Percentiles rank a stretch among this genome's conserved stretches.
Conservation (phyloP, 108 stramenopile species). For the Pseudonitzschia delicatissima region DNA sequence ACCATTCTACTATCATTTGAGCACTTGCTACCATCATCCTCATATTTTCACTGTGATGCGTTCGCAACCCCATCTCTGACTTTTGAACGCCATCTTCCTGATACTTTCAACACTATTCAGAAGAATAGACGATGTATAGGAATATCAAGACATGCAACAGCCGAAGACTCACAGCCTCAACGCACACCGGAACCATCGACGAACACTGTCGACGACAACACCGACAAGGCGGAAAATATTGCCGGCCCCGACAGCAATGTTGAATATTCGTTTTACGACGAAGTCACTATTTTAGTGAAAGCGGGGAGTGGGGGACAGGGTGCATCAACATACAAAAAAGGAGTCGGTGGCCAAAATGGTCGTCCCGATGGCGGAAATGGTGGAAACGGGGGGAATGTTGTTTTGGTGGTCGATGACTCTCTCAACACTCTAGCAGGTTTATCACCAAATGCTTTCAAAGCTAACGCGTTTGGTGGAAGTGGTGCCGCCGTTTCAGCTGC, state of each 20-base stretch:
- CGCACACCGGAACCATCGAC: not conserved
- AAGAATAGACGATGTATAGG: too few species aligned
- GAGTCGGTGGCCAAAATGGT: conserved; percentile 67
- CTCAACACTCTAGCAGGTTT: conserved; percentile 89
- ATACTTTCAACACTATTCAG: too few species aligned
- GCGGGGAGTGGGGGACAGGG: conserved; percentile 88
- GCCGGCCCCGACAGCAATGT: not conserved
- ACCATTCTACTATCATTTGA: too few species aligned
- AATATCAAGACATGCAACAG: too few species aligned
- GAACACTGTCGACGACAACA: not conserved
- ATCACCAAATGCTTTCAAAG: conserved; percentile 62
- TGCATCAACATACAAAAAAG: conserved; percentile 73
- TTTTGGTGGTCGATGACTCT: conserved; percentile 73
- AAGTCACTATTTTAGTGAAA: conserved; percentile 75
- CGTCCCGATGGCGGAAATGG: conserved; percentile 93
- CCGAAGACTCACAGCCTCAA: too few species aligned
- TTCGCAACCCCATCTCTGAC: too few species aligned
- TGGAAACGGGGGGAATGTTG: conserved; percentile 89
- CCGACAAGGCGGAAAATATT: not conserved
- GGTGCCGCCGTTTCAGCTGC: conserved; percentile 47
- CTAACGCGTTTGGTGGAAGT: conserved; percentile 81
- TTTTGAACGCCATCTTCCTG: too few species aligned
- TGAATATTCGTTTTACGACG: conserved; percentile 90
- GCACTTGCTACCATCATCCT: too few species aligned
- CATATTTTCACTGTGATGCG: too few species aligned